Evolutionary conservation across 208 protist genomes (phyloP), one percentile per base, ranked within the genome.

Genomic region (Crithidia expoeki): DNA sequence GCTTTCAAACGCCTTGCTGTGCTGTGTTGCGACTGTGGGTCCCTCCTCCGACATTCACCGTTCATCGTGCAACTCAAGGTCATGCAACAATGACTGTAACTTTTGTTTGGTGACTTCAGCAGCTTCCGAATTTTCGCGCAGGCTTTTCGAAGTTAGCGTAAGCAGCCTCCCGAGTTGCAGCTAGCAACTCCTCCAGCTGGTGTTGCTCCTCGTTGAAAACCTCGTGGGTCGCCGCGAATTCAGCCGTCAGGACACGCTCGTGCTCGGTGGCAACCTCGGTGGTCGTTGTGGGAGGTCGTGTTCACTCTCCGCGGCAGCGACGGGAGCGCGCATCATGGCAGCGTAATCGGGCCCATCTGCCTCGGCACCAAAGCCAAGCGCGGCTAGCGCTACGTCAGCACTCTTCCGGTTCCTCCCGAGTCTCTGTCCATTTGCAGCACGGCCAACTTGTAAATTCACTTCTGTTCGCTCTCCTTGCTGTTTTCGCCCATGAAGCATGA

Each of bases 231-330:
- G 55, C 65, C 3, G 16, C 47, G 12, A 59, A 12, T 50, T 47
- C 32, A 30, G 47, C 62, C 51, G 36, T 30, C 64, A 70, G 64
- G 4, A 50, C 50, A 21, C 34, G 30, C 34, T 68, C 62, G 21
- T 47, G 60, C 60, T 51, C 30, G 4, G 42, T 40, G 6, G 33
- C 33, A 14, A 52, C 64, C 33, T 70, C 52, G 47, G 57, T 38
- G 19, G n/a, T n/a, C 46, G 40, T 28, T n/a, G n/a, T 46, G 38
- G 60, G 42, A 72, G 40, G 0, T 36, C 68, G 46, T 59, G 68
- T 59, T 66, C 68, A 50, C 70, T 60, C 61, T 69, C 70, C 17
- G 55, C 61, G 10, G 63, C 62, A 0, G 25, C 71, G 27, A 53
- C 61, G 7, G 70, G 53, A 19, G 70, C 70, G 6, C 60, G 70